Evolutionary conservation across 83 land plant species (phyloP).

Genomic region (Isoetes engelmannii): DNA sequence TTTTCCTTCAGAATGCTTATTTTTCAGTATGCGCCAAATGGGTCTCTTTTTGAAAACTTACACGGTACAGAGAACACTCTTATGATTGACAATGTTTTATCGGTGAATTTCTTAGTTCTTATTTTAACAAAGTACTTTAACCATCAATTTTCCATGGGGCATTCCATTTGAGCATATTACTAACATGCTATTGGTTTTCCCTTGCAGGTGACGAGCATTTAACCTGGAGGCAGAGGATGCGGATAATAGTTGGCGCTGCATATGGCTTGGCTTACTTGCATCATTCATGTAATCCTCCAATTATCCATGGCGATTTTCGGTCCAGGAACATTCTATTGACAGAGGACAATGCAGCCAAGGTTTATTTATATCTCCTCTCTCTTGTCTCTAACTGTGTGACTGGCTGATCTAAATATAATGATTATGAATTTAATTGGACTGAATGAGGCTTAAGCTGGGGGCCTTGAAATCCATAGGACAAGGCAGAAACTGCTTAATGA

Average conservation of each 20-base stretch:
- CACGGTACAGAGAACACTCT: slow-evolving; percentile 12
- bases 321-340: slow-evolving; percentile 25
- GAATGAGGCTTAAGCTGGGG: too few species aligned
- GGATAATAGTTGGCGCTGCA: slow-evolving; percentile 24
- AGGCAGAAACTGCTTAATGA: too few species aligned
- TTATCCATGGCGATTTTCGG: slow-evolving; percentile 28
- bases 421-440: too few species aligned
- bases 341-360: slow-evolving; percentile 36
- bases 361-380: neutral
- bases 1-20: slow-evolving; percentile 22
- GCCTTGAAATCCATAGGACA: too few species aligned
- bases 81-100: neutral
- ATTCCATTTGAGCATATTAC: neutral
- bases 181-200: neutral
- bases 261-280: slow-evolving; percentile 24
- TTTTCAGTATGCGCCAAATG: slow-evolving; percentile 30
- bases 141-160: neutral
- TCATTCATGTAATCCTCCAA: slow-evolving; percentile 33
- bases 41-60: slow-evolving; percentile 23
- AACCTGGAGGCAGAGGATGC: slow-evolving; percentile 28
- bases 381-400: too few species aligned
- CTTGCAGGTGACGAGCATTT: slow-evolving; percentile 23
- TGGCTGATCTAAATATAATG: too few species aligned
- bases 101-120: neutral
- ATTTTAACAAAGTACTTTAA: neutral